Evolutionary conservation across 1,284 basidiomycete genomes (phyloP).

Genomic region (Irpex sp.): DNA sequence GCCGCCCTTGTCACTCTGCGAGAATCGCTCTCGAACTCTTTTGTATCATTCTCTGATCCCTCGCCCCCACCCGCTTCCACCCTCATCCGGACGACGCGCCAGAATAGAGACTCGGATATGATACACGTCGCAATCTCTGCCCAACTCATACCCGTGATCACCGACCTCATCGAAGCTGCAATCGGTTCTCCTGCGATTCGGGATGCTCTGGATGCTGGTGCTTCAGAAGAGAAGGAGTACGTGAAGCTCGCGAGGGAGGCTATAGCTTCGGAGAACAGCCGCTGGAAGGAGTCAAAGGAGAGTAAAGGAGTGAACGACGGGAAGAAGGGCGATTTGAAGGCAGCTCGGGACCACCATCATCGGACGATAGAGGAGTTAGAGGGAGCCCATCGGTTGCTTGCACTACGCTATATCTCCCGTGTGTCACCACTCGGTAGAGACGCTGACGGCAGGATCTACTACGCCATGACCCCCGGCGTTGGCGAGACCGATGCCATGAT

Average conservation of each 20-base stretch:
- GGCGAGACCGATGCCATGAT: constrained; percentile 30
- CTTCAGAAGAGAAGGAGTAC: constrained; percentile 50
- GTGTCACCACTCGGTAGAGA: constrained; percentile 35
- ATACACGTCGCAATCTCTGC: constrained; percentile 43
- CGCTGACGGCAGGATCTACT: constrained; percentile 35
- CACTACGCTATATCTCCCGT: constrained; percentile 25
- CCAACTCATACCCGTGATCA: constrained; percentile 64
- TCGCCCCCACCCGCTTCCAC: constrained; percentile 42
- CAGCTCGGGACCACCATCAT: constrained; percentile 30
- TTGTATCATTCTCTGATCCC: constrained; percentile 49
- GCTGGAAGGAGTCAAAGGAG: constrained; percentile 36
- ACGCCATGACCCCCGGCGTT: constrained; percentile 28
- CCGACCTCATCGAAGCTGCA: constrained; percentile 50
- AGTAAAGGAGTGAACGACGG: constrained; percentile 3
- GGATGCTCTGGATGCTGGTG: constrained; percentile 54
- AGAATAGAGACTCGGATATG: constrained; percentile 20
- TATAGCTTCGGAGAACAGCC: constrained; percentile 40
- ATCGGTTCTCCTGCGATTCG: constrained; percentile 46
- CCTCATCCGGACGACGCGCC: constrained; percentile 32
- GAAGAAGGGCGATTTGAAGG: constrained; percentile 4
- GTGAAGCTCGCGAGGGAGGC: constrained; percentile 47
- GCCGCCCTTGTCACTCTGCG: constrained; percentile 46
- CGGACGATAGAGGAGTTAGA: constrained; percentile 27
- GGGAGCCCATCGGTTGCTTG: constrained; percentile 25
- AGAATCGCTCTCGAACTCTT: constrained; percentile 24